phyloP scores from a whole-genome alignment of 1,284 basidiomycete species.

The Moesziomyces antarcticus region DNA sequence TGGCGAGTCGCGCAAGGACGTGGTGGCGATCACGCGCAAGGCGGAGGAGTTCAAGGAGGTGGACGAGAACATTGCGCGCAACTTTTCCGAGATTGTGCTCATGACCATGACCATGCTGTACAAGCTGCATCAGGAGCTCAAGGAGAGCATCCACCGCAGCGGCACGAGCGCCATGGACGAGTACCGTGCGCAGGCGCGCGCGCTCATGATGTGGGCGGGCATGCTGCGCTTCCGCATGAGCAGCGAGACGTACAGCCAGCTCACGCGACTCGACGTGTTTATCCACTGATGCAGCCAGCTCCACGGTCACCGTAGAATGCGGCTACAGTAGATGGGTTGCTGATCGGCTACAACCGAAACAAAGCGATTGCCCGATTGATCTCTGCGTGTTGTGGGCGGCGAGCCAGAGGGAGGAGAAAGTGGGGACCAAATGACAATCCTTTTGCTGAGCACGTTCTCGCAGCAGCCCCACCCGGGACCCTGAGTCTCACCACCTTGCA shows the following conservation, averaged over 20 bases:
- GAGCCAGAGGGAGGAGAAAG: too few species aligned
- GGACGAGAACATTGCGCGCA: constrained; percentile 84
- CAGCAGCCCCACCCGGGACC: neutral
- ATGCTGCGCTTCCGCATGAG: constrained; percentile 67
- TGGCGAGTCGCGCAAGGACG: constrained; percentile 73
- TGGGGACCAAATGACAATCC: neutral
- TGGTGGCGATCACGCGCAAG: constrained; percentile 83
- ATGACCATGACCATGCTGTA: constrained; percentile 94
- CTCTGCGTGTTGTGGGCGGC: too few species aligned
- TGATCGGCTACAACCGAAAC: too few species aligned
- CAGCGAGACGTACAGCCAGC: constrained; percentile 66
- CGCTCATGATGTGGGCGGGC: constrained; percentile 67
- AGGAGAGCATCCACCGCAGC: constrained; percentile 58
- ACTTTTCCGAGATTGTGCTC: constrained; percentile 87
- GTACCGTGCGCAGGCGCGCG: constrained; percentile 61
- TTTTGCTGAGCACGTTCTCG: neutral
- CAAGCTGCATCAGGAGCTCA: constrained; percentile 61
- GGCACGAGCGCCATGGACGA: constrained; percentile 56
- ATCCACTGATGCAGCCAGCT: neutral
- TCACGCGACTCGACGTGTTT: constrained; percentile 65
- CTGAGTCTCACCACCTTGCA: neutral
- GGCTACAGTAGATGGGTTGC: too few species aligned
- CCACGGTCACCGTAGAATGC: too few species aligned
- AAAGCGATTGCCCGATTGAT: too few species aligned
- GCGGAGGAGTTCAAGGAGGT: constrained; percentile 92